These are phyloP conservation scores for Chalciporus pseudorubinellus DNA, from an alignment of 768 basidiomycete species.

Conservation along the genomic window DNA sequence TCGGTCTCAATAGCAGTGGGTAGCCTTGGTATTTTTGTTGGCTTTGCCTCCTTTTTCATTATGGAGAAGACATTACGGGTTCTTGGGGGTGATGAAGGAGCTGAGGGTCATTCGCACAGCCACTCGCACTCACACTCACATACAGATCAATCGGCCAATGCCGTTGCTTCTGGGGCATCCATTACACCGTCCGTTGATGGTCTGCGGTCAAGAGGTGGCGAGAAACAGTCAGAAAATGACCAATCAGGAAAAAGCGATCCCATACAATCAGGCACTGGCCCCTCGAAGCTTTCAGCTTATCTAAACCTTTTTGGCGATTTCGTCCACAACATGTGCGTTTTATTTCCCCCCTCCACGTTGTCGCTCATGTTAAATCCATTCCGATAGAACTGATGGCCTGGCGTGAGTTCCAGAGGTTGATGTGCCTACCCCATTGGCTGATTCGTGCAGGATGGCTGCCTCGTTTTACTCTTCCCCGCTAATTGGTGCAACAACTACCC, in stretches of 20 bases:
- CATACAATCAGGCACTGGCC: constrained; percentile 39
- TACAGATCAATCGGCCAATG: constrained; percentile 29
- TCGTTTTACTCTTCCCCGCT: constrained; percentile 96
- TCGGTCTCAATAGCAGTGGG: constrained; percentile 7
- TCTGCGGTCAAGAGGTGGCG: constrained; percentile 47
- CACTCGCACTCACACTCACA: constrained; percentile 62
- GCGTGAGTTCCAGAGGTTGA: constrained; percentile 53
- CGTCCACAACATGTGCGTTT: constrained; percentile 81
- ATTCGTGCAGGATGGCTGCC: constrained; percentile 72
- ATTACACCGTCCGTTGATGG: constrained; percentile 41
- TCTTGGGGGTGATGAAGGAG: constrained; percentile 57
- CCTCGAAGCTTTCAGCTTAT: constrained; percentile 87
- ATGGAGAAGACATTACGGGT: constrained; percentile 92
- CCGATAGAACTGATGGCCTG: constrained; percentile 81
- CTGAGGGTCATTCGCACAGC: constrained; percentile 46
- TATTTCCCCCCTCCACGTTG: constrained; percentile 12
- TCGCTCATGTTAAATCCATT: constrained; percentile 14
- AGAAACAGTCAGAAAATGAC: constrained; percentile 13
- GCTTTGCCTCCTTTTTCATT: constrained; percentile 88
- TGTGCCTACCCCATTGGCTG: background rate
- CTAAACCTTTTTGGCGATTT: constrained; percentile 93
- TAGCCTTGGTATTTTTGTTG: constrained; percentile 78
- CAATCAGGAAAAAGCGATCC: constrained; percentile 27
- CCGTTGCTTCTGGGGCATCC: constrained; percentile 49
- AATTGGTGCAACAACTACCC: constrained; percentile 91